Evolutionary conservation across 139 green algal genomes (phyloP), one percentile per base, ranked within the genome.

Genomic region (Pseudopediastrum boryanum): DNA sequence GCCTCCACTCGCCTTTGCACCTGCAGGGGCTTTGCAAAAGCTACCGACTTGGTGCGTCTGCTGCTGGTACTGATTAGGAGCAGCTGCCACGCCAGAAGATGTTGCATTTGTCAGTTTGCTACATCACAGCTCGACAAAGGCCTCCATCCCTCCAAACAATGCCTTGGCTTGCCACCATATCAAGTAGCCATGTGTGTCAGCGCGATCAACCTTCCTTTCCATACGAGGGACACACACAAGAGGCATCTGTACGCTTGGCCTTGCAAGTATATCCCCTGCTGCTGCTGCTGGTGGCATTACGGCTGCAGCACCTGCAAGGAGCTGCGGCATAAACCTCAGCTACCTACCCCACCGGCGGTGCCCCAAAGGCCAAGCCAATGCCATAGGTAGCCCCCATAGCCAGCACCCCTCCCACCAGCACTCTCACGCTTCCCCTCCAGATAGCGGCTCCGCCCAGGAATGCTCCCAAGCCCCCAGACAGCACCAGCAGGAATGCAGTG

Each of bases 371-470:
- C 41, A 44, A 42, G 51, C 94, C 91, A 23, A 95, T 86, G 21
- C 84, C 91, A 66, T 90, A 95, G 0, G 93, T 94, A 2, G 91
- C 75, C 2, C 33, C 87, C 85, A 97, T 89, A 1, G 93, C 93
- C 8, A 95, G 42, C 86, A 84, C 91, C 25, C 93, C 93, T 10
- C 93, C 93, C 0, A 97, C n/a, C 21, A 95, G 54, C 21, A 94
- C 89, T 0, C 93, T 62, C 46, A 85, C 27, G 0, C 84, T 74
- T 9, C 90, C 91, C 2, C 81, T 79, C 0, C 83, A 6, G 31
- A 85, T 65, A 12, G 42, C 71, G 10, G 92, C 90, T 42, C 86
- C 92, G 27, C 93, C 93, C 44, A 97, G 79, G 8, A 48, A 83
- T 0, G 91, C 92, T 1, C 92, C 90, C 27, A 89, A 48, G 13